Evolutionary conservation across 176 grass and related monocot species (phyloP).

Genomic region (Raddia guianensis): DNA sequence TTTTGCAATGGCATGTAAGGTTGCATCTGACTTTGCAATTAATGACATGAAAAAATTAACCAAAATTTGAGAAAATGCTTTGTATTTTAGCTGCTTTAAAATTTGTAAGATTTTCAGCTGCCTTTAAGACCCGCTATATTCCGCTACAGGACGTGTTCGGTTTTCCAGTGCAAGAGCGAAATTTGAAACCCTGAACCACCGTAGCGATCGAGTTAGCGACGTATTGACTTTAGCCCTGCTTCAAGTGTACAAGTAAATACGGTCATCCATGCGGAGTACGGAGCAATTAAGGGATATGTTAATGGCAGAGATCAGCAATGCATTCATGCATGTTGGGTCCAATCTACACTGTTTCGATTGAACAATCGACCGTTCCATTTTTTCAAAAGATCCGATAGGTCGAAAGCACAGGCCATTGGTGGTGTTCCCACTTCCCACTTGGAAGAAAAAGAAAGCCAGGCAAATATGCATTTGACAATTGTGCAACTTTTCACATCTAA

Average conservation of each 20-base stretch:
- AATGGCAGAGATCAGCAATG: background rate
- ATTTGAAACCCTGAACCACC: background rate
- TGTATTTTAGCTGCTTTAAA: background rate
- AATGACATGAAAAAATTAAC: no score
- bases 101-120: no score
- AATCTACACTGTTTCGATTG: background rate
- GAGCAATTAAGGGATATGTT: background rate
- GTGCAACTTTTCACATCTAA: conserved; percentile 33
- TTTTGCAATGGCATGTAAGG: no score
- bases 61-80: no score
- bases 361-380: background rate
- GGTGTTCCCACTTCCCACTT: conserved; percentile 23
- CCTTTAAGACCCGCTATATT: no score
- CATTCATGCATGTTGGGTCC: background rate
- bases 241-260: background rate
- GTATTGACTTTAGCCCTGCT: background rate
- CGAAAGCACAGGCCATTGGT: background rate
- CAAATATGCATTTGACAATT: background rate
- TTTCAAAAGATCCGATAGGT: background rate
- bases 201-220: background rate
- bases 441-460: background rate
- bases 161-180: background rate
- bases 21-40: no score
- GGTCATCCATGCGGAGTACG: background rate
- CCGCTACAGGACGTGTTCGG: no score